These are phyloP conservation scores for Bryum argenteum DNA, from an alignment of 225 moss, liverwort and hornwort genomes.

Conservation along the genomic window DNA sequence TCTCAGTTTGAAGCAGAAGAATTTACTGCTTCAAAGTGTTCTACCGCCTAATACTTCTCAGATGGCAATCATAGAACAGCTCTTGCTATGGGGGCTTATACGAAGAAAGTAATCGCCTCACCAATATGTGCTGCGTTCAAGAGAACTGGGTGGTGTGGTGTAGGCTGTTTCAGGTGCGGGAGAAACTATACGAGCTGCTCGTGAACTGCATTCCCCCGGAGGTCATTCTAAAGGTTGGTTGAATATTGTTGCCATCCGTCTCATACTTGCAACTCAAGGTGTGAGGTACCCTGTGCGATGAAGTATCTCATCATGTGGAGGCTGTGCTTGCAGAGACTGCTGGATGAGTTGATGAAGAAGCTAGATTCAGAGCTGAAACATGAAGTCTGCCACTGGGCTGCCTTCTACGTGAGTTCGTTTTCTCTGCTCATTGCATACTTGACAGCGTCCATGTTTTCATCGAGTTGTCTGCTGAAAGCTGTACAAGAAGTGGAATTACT, in stretches of 20 bases:
- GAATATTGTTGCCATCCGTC: background rate
- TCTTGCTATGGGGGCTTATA: background rate
- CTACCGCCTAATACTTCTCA: background rate
- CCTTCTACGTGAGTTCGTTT: conserved; percentile 68
- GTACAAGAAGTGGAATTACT: background rate
- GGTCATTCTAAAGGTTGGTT: conserved; percentile 80
- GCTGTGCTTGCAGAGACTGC: conserved; percentile 57
- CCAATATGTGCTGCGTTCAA: background rate
- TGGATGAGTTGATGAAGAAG: conserved; percentile 88
- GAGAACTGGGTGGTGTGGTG: conserved; percentile 20
- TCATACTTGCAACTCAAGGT: conserved; percentile 12
- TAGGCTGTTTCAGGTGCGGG: conserved; percentile 84
- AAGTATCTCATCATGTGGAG: background rate
- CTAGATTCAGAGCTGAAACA: conserved; percentile 91
- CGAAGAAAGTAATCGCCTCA: conserved; percentile 1
- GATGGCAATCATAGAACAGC: too few relatives aligned
- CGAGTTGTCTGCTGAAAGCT: background rate
- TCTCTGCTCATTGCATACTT: background rate
- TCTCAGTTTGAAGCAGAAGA: background rate
- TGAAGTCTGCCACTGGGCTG: conserved; percentile 96
- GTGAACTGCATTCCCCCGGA: conserved; percentile 95
- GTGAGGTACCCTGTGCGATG: background rate
- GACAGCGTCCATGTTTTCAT: background rate
- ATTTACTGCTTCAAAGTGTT: background rate
- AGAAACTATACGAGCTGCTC: conserved; percentile 84